phyloP scores from a whole-genome alignment of 2,329 filamentous ascomycete species.

The Cryphonectria parasitica region DNA sequence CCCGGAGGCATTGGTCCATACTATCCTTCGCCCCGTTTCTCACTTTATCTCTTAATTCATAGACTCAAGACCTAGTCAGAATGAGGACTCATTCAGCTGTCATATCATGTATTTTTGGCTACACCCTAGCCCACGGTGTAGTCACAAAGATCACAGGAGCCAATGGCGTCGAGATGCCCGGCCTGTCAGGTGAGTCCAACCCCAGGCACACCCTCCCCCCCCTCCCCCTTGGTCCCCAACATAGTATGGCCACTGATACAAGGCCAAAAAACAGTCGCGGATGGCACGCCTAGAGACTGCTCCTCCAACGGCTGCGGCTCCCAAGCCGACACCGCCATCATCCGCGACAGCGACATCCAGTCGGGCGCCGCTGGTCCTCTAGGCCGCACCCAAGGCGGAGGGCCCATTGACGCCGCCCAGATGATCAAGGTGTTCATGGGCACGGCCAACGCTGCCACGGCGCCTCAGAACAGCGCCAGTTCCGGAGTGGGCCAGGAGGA shows the following conservation, averaged over 20 bases:
- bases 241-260: too few relatives aligned
- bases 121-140: conserved; percentile 61
- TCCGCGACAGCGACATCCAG: conserved; percentile 62
- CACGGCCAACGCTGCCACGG: conserved; percentile 30
- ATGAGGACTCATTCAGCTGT: neutral
- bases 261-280: conserved; percentile 46
- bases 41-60: neutral
- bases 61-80: neutral
- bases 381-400: conserved; percentile 64
- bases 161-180: conserved; percentile 66
- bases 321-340: conserved; percentile 72
- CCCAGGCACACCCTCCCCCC: too few relatives aligned
- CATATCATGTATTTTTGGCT: neutral
- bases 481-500: neutral
- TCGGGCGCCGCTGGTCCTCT: conserved; percentile 58
- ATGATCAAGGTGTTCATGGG: conserved; percentile 66
- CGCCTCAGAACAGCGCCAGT: conserved; percentile 33
- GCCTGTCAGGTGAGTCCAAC: conserved; percentile 46
- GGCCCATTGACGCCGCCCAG: conserved; percentile 59
- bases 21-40: too few relatives aligned
- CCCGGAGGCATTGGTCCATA: too few relatives aligned
- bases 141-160: conserved; percentile 60
- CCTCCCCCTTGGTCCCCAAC: too few relatives aligned
- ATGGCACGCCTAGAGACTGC: conserved; percentile 71
- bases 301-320: conserved; percentile 63